A percentile compares a stretch with the other conserved stretches of the same genome.
phyloP scores from a whole-genome alignment of 805 yeast species.

The Pichia paraexigua region DNA sequence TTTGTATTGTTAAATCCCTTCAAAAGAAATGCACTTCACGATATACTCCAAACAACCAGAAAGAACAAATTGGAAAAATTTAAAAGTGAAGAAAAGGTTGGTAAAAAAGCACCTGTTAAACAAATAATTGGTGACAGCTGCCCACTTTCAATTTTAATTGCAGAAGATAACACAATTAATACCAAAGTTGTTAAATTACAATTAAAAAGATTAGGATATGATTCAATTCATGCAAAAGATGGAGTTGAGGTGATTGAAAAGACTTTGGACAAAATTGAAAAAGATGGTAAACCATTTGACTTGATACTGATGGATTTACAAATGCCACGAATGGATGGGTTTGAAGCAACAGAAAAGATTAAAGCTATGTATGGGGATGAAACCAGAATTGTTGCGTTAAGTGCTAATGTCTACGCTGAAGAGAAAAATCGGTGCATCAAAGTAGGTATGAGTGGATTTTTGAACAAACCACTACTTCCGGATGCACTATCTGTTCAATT shows the following conservation, averaged over 20 bases:
- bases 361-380: constrained; percentile 24
- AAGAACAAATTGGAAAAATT: background rate
- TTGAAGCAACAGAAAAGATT: constrained; percentile 39
- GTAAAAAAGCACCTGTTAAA: background rate
- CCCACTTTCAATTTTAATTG: constrained; percentile 44
- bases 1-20: constrained; percentile 17
- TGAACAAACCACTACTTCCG: constrained; percentile 47
- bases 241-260: constrained; percentile 38
- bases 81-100: background rate
- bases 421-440: constrained; percentile 39
- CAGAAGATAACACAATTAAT: constrained; percentile 47
- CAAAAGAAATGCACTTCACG: constrained; percentile 10
- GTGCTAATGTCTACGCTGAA: constrained; percentile 48
- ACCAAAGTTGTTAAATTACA: constrained; percentile 44
- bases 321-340: constrained; percentile 37
- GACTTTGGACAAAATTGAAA: constrained; percentile 19
- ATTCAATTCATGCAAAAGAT: constrained; percentile 45
- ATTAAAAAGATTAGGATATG: constrained; percentile 40
- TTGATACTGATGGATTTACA: constrained; percentile 48
- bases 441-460: constrained; percentile 47
- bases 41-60: constrained; percentile 11
- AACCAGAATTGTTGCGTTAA: constrained; percentile 36
- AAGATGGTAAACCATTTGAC: constrained; percentile 34
- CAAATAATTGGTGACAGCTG: constrained; percentile 26
- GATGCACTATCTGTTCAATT: constrained; percentile 34